These are phyloP conservation scores for Blepharisma undulans DNA, from an alignment of 169 alveolate genomes.

Conservation along the genomic window DNA sequence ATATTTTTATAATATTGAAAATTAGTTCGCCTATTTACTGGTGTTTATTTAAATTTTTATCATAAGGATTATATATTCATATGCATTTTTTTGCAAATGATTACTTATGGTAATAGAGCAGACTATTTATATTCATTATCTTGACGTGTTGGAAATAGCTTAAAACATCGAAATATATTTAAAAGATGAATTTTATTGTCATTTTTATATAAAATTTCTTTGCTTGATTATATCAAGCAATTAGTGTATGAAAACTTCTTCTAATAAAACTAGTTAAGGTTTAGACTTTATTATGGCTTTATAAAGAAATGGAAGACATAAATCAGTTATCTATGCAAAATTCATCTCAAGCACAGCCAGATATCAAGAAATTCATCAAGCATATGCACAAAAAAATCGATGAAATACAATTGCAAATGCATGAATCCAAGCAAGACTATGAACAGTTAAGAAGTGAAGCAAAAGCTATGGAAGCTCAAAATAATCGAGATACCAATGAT, in stretches of 20 bases:
- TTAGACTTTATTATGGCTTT: background rate
- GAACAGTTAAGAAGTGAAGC: slow-evolving; percentile 54
- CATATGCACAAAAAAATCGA: background rate
- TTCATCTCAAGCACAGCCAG: background rate
- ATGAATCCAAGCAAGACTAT: slow-evolving; percentile 57
- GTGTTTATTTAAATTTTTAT: background rate
- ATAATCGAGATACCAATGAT: slow-evolving; percentile 57
- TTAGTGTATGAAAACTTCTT: background rate
- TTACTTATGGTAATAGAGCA: too few species aligned
- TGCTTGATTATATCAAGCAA: background rate
- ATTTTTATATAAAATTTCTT: too few species aligned
- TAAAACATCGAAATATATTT: too few species aligned
- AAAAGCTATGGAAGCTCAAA: slow-evolving; percentile 54
- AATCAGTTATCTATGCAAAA: background rate
- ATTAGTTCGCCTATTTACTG: background rate
- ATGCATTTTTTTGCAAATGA: too few species aligned
- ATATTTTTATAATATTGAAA: background rate
- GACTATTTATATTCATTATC: too few species aligned
- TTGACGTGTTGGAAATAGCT: too few species aligned
- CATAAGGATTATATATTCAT: background rate
- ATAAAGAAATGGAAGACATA: background rate
- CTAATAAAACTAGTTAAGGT: background rate
- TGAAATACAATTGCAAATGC: slow-evolving; percentile 28
- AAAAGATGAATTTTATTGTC: too few species aligned
- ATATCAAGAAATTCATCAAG: slow-evolving; percentile 28